Conservation (phyloP, 2,329 filamentous ascomycete genomes). For the Nemania diffusa region DNA sequence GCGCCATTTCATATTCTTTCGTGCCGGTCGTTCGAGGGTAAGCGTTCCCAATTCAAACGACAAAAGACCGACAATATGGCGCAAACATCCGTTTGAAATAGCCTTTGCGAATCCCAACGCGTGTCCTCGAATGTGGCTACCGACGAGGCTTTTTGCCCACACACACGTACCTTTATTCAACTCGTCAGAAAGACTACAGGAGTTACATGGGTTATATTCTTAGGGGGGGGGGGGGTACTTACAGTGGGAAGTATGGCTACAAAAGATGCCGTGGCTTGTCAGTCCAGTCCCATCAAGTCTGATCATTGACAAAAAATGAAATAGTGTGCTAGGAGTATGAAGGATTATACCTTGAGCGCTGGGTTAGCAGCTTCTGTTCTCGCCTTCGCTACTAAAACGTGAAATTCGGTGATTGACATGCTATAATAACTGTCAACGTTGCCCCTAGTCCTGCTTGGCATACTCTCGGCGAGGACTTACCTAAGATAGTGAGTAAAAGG, state of each 20-base stretch:
- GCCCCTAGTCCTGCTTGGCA: not conserved
- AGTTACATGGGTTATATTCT: constrained; percentile 1
- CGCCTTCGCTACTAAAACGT: constrained; percentile 63
- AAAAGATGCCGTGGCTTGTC: constrained; percentile 31
- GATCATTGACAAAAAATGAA: constrained; percentile 21
- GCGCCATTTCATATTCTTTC: constrained; percentile 14
- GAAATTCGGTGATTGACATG: constrained; percentile 67
- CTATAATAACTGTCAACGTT: constrained; percentile 50
- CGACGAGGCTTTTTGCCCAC: constrained; percentile 67
- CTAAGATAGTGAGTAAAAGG: constrained; percentile 63
- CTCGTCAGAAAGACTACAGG: constrained; percentile 30
- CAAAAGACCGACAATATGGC: constrained; percentile 3
- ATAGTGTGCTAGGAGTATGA: constrained; percentile 7
- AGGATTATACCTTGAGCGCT: constrained; percentile 62
- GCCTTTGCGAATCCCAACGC: constrained; percentile 3
- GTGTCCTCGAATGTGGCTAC: constrained; percentile 10
- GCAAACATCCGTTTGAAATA: not conserved
- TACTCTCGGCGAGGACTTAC: constrained; percentile 50
- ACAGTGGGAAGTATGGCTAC: constrained; percentile 71
- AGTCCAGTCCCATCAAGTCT: constrained; percentile 33
- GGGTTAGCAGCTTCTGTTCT: constrained; percentile 59
- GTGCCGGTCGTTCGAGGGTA: constrained; percentile 2
- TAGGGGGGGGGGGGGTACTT: constrained; percentile 50
- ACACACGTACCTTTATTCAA: constrained; percentile 64
- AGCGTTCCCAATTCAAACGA: constrained; percentile 9